Evolutionary conservation across 2,329 filamentous ascomycete genomes (phyloP).

Genomic region (Teratosphaeria pseudoeucalypti): DNA sequence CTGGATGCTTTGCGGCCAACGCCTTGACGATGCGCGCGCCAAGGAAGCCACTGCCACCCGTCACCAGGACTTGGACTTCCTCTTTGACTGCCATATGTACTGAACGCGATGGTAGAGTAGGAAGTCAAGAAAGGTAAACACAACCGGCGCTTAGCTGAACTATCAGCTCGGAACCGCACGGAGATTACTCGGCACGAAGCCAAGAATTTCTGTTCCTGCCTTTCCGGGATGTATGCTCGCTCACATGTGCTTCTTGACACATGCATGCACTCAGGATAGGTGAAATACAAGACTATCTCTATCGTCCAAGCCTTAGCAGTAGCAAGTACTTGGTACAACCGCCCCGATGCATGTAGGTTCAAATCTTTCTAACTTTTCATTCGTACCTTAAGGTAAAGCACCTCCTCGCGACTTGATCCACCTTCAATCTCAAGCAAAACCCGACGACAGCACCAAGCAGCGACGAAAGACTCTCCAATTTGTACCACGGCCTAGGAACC

Average conservation of each 20-base stretch:
- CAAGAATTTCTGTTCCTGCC: background rate
- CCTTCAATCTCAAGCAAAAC: background rate
- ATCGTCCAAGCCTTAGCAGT: background rate
- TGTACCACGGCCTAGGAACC: background rate
- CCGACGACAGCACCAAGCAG: background rate
- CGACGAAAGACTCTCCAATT: background rate
- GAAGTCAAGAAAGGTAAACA: background rate
- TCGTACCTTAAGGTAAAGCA: background rate
- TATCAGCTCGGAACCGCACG: background rate
- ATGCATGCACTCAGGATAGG: too few relatives aligned
- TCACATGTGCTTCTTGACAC: background rate
- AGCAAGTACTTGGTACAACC: background rate
- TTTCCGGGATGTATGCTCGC: background rate
- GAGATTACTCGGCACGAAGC: background rate
- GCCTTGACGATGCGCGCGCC: slow-evolving; percentile 32
- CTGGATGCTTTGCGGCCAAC: slow-evolving; percentile 26
- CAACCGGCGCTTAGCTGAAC: background rate
- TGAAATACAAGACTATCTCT: background rate
- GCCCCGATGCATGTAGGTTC: background rate
- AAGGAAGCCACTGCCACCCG: slow-evolving; percentile 39
- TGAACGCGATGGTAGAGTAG: background rate
- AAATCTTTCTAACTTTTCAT: background rate
- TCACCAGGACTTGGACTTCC: slow-evolving; percentile 29
- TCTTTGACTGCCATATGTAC: background rate
- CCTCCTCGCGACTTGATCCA: background rate